Conservation (phyloP, 352 stramenopile species). For the Pythium periplocum region DNA sequence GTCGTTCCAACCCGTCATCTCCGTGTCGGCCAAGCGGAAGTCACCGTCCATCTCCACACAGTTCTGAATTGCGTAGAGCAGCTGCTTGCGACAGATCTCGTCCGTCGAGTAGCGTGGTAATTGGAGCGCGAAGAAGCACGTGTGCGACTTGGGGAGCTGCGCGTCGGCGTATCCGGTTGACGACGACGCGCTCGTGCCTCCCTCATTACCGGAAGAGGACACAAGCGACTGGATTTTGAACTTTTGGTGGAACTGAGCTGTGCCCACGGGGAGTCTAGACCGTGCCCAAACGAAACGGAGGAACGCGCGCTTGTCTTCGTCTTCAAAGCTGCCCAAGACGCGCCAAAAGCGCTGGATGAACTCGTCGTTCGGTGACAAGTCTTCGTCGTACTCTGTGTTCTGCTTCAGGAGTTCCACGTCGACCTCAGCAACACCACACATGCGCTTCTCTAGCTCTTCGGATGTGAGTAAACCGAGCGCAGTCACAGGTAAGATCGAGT, state of each 20-base stretch:
- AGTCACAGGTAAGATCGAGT: constrained; percentile 69
- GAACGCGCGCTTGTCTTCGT: constrained; percentile 70
- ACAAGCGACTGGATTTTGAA: constrained; percentile 82
- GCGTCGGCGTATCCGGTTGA: constrained; percentile 36
- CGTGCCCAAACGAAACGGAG: constrained; percentile 81
- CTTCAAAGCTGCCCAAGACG: constrained; percentile 48
- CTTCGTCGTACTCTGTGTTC: constrained; percentile 85
- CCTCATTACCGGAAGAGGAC: constrained; percentile 5
- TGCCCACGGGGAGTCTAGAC: constrained; percentile 53
- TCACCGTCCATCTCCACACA: constrained; percentile 88
- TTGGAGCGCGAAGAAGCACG: constrained; percentile 83
- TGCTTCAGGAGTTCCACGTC: constrained; percentile 62
- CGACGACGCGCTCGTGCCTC: constrained; percentile 2
- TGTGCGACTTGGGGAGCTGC: constrained; percentile 83
- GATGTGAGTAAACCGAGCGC: constrained; percentile 53
- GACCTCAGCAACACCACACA: constrained; percentile 69
- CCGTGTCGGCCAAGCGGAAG: constrained; percentile 77
- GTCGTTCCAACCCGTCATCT: constrained; percentile 73
- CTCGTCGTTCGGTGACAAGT: constrained; percentile 49
- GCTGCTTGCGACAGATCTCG: constrained; percentile 53
- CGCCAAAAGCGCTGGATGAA: constrained; percentile 80
- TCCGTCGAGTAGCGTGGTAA: constrained; percentile 76
- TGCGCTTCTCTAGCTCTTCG: constrained; percentile 61
- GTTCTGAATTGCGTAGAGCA: constrained; percentile 84
- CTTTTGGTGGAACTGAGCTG: constrained; percentile 72